These are phyloP conservation scores for Entophlyctis luteolus DNA, from an alignment of 192 early-diverging fungal species.

Conservation along the genomic window DNA sequence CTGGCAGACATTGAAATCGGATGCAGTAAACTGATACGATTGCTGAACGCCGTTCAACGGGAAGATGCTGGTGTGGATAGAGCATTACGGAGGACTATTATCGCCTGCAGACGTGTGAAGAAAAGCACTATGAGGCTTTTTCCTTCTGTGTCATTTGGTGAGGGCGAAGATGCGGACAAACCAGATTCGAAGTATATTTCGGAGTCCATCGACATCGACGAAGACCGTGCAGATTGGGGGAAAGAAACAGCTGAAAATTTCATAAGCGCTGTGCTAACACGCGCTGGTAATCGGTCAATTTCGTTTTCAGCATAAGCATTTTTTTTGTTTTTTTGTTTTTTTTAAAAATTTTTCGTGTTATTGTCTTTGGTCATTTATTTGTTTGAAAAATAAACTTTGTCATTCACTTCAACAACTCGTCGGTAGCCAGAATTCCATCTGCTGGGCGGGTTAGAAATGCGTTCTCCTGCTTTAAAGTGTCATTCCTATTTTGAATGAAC, in stretches of 20 bases:
- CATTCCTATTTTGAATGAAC: background rate
- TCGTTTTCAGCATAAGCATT: too few relatives aligned
- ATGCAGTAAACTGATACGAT: background rate
- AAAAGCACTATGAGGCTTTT: background rate
- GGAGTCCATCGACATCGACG: background rate
- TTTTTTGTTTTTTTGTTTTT: too few relatives aligned
- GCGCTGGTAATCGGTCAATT: too few relatives aligned
- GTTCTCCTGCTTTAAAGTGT: background rate
- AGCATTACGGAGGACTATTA: constrained; percentile 24
- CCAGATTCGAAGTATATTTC: background rate
- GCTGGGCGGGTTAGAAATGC: background rate
- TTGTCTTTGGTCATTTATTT: too few relatives aligned
- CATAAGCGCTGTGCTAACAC: constrained; percentile 3
- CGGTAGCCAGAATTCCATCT: constrained; percentile 5
- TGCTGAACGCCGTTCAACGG: constrained; percentile 16
- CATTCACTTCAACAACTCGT: too few relatives aligned
- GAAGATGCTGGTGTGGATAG: constrained; percentile 27
- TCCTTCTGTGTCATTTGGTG: background rate
- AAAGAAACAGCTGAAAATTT: background rate
- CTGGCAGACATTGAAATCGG: constrained; percentile 6
- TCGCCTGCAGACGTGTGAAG: constrained; percentile 19
- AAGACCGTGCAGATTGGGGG: constrained; percentile 2
- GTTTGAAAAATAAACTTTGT: too few relatives aligned
- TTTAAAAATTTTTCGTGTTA: too few relatives aligned
- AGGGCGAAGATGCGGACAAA: background rate